Evolutionary conservation across 345 rosid species (phyloP), one percentile per base, ranked within the genome.

Genomic region (Aethionema arabicum): DNA sequence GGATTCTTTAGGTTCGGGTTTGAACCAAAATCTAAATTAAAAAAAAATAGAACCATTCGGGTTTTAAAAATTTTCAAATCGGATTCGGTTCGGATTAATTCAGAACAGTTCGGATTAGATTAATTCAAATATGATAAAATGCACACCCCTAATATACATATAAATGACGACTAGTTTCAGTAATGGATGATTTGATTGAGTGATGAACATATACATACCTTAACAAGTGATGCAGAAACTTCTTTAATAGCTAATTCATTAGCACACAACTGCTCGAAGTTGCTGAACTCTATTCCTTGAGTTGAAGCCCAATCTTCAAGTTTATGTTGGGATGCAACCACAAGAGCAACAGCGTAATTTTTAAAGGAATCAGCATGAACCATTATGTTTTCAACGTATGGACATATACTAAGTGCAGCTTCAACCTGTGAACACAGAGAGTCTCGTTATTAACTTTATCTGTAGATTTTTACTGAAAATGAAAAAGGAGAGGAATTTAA

Each of bases 351-450:
- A 60, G 95, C 86, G 78, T 77, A 95, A 68, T 74, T 88, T 61
- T 83, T 95, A 70, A 86, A 86, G 29, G 99, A 95, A 77, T 95
- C 91, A 1, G 91, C 99, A 78, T 95, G 95, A 76, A 90, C 57
- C 97, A 90, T 87, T 52, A 90, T 73, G 58, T 84, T 95, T 65
- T 95, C 97, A 5, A 83, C 84, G 11, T 86, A 90, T 0, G 88
- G 78, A 72, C 90, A 78, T 67, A 76, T 83, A n/a, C 65, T 58
- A 6, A 95, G 87, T 62, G 82, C 92, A 65, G 93, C 85, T 79
- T 95, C 99, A 35, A 95, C 96, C 99, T 93, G 84, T 57, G 52
- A 65, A 52, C 33, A 32, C 8, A 47, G 46, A 7, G 56, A 50
- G 53, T 7, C 48, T 67, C 52, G 79, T 65, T 32, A 30, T 43